Evolutionary conservation across 768 basidiomycete genomes (phyloP).

Genomic region (Pulveroboletus sp.): DNA sequence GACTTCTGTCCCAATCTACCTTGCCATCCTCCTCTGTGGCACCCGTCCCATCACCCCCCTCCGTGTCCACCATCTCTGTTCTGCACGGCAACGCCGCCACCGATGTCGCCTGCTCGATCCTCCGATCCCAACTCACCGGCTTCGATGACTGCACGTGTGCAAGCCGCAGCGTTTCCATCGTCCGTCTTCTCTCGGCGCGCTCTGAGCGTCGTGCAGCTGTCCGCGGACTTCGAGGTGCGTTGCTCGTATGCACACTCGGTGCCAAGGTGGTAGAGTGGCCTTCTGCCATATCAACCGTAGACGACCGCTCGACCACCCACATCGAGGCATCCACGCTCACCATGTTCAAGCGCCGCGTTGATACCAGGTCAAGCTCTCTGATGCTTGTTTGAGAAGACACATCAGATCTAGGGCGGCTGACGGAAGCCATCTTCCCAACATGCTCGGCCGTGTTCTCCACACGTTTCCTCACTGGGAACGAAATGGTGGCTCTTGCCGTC

Average conservation of each 20-base stretch:
- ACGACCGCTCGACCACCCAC: neutral
- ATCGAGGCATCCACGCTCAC: neutral
- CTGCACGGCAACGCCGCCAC: neutral
- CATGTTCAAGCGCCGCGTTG: neutral
- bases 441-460: neutral
- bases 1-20: conserved; percentile 29
- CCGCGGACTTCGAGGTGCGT: conserved; percentile 11
- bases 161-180: conserved; percentile 39
- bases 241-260: neutral
- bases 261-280: neutral
- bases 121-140: conserved; percentile 9
- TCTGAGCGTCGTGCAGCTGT: conserved; percentile 16
- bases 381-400: neutral
- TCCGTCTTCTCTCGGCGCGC: conserved; percentile 19
- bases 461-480: conserved; percentile 21
- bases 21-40: conserved; percentile 6
- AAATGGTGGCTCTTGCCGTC: conserved; percentile 6
- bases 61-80: too few species aligned
- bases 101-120: neutral
- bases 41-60: neutral
- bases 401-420: neutral
- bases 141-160: conserved; percentile 25
- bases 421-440: conserved; percentile 4
- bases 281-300: neutral
- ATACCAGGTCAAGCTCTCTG: neutral